Percentiles rank a stretch among this genome's conserved stretches.
phyloP scores from a whole-genome alignment of 2,329 filamentous ascomycete genomes.

The Furcasterigmium furcatum region DNA sequence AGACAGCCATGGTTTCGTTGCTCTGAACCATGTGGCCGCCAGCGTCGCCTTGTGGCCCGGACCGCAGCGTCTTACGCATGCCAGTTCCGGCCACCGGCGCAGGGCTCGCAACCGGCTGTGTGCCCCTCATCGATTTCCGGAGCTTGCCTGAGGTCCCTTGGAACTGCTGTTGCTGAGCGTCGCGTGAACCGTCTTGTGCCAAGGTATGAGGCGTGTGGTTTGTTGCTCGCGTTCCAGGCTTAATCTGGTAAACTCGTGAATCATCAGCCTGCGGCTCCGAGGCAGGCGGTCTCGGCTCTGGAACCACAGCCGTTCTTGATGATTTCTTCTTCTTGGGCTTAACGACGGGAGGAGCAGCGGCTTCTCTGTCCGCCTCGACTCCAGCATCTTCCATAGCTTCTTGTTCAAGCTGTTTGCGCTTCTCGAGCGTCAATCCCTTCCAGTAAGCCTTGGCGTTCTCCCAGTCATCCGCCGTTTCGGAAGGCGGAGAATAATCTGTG shows the following conservation, averaged over 20 bases:
- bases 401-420: constrained; percentile 58
- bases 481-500: constrained; percentile 2
- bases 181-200: constrained; percentile 1
- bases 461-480: constrained; percentile 52
- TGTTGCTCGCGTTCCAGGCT: constrained; percentile 22
- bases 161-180: constrained; percentile 3
- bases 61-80: constrained; percentile 21
- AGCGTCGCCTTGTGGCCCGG: background rate
- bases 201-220: constrained; percentile 5
- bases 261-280: constrained; percentile 5
- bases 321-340: constrained; percentile 30
- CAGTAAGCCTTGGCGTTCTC: constrained; percentile 67
- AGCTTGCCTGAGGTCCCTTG: constrained; percentile 24
- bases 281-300: constrained; percentile 10
- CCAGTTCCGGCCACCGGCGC: constrained; percentile 5
- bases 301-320: constrained; percentile 3
- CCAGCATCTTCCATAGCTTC: constrained; percentile 54
- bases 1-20: background rate
- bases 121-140: constrained; percentile 43
- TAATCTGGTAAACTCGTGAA: constrained; percentile 36
- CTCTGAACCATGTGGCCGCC: background rate
- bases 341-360: constrained; percentile 19
- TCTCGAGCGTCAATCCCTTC: constrained; percentile 61
- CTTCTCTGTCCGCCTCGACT: constrained; percentile 41
- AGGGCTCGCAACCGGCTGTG: constrained; percentile 14